Percentiles rank a stretch among this genome's conserved stretches.
Evolutionary conservation across 176 grass and related monocot genomes (phyloP).

Genomic region (Hyparrhenia diplandra): DNA sequence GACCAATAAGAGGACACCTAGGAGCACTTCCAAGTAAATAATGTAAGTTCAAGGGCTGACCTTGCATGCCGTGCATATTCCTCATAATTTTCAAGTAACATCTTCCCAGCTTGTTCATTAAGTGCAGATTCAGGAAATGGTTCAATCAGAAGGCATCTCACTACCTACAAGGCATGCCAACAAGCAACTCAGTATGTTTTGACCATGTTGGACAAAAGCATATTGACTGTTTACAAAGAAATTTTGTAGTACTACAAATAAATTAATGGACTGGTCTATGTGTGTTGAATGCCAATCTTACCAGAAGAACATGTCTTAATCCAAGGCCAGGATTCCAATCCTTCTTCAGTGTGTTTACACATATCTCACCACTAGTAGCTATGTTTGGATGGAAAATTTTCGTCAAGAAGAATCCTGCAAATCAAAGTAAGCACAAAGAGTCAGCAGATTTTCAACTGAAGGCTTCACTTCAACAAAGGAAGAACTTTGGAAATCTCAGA

Average conservation of each 20-base stretch:
- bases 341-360: constrained; percentile 96
- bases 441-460: background rate
- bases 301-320: constrained; percentile 90
- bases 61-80: constrained; percentile 92
- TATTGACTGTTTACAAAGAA: background rate
- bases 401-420: constrained; percentile 77
- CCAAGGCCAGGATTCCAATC: constrained; percentile 93
- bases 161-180: constrained; percentile 50
- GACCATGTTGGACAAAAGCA: background rate
- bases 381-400: constrained; percentile 99
- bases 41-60: constrained; percentile 33
- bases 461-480: constrained; percentile 5
- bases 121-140: constrained; percentile 91
- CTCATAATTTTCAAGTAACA: constrained; percentile 90
- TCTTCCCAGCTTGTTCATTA: constrained; percentile 93
- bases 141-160: constrained; percentile 90
- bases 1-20: background rate
- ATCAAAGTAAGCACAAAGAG: background rate
- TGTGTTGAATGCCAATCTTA: constrained; percentile 13
- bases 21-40: background rate
- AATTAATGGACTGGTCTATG: background rate
- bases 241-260: background rate
- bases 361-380: constrained; percentile 86
- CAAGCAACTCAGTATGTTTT: background rate
- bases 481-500: constrained; percentile 43